Base-by-base conservation (phyloP, 2,329 filamentous ascomycete species). In the Geosmithia flava region DNA sequence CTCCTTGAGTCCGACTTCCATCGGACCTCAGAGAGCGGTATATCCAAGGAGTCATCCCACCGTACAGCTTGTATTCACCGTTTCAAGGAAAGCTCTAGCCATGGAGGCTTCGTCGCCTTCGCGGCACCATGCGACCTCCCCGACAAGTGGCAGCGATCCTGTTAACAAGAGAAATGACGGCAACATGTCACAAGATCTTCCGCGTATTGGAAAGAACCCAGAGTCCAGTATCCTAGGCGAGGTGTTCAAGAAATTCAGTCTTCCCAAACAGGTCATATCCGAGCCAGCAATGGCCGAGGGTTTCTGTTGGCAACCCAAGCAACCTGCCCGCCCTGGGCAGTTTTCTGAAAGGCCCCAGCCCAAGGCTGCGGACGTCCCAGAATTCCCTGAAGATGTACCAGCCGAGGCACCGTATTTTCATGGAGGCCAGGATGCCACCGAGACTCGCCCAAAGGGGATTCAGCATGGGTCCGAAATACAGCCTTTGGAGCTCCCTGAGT, bases 261-360 rank as follows among this genome's bases (percentile, higher is more conserved):
- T 23, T 11, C 29, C 45, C 2, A 44, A 45, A 13, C 19, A 44
- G 15, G 37, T 30, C 8, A 29, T 59, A n/a, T 57, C 55, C 1
- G 52, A 55, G 40, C 44, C 48, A 16, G 49, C 40, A 8, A 54
- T 59, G n/a, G 49, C 54, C 15, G 49, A 54, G 33, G 56, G 53
- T 2, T 59, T 59, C 49, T 52, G 42, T 11, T 59, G 52, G 49
- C 42, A 51, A 20, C 47, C 49, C 15, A 55, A 52, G 39, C 44
- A 53, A 30, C 53, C 54, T 29, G 51, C 46, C 45, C 55, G 52
- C 4, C 54, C 53, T 29, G 52, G 54, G 2, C 56, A 58, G 39
- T 59, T 55, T 41, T 55, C 51, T 39, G 48, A 49, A 20, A 48
- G 45, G 16, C 56, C 55, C 17, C 48, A 52, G 23, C 47, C 42